phyloP scores from a whole-genome alignment of 2,329 filamentous ascomycete species.

The Ustulina deusta region DNA sequence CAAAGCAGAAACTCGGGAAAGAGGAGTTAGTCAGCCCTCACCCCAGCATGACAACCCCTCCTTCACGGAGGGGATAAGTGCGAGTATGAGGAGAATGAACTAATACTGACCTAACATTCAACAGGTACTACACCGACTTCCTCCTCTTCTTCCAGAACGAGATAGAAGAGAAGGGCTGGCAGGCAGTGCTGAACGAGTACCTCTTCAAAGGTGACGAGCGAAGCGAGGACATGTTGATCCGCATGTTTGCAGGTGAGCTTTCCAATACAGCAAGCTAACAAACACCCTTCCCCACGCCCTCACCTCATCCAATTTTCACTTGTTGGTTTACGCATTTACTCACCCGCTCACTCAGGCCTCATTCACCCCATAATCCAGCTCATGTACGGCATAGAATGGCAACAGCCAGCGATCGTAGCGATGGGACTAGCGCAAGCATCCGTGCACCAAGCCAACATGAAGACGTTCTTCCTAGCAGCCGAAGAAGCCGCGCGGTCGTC shows the following conservation, averaged over 20 bases:
- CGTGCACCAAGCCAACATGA: conserved; percentile 72
- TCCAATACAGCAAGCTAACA: background rate
- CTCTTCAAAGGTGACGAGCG: conserved; percentile 74
- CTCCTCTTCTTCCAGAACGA: conserved; percentile 80
- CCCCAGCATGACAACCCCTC: background rate
- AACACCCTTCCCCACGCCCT: background rate
- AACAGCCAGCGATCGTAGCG: conserved; percentile 83
- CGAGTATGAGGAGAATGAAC: background rate
- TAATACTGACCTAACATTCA: conserved; percentile 19
- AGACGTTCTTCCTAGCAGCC: conserved; percentile 63
- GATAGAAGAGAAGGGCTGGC: conserved; percentile 73
- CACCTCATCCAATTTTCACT: background rate
- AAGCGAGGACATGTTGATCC: conserved; percentile 75
- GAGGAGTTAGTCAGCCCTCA: conserved; percentile 51
- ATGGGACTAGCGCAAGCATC: conserved; percentile 82
- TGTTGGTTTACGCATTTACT: background rate
- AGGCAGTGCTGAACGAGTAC: conserved; percentile 72
- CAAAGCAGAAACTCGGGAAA: conserved; percentile 71
- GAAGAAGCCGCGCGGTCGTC: conserved; percentile 60
- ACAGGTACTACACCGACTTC: conserved; percentile 75
- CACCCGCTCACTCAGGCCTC: conserved; percentile 62
- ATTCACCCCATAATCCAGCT: conserved; percentile 87
- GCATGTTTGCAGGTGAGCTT: conserved; percentile 72
- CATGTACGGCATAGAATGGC: conserved; percentile 85
- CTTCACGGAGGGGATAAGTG: background rate